Evolutionary conservation across 1,139 yeast species (phyloP).

Genomic region (Meyerozyma elateridarum): DNA sequence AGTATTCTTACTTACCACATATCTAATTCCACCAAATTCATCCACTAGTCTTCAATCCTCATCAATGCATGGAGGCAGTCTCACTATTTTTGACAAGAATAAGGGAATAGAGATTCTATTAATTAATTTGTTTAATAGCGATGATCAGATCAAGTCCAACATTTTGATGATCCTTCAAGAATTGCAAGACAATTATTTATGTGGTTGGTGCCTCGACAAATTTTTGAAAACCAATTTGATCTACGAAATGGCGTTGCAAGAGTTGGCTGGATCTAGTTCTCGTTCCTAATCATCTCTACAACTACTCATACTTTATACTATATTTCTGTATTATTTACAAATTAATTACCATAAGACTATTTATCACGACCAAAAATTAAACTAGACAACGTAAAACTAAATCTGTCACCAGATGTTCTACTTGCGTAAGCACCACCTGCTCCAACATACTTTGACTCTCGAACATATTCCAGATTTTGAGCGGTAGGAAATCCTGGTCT

Average conservation of each 20-base stretch:
- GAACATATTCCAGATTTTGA: constrained; percentile 11
- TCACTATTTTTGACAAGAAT: constrained; percentile 44
- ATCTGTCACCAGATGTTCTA: constrained; percentile 39
- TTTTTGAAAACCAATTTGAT: constrained; percentile 36
- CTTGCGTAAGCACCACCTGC: constrained; percentile 57
- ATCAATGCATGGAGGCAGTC: constrained; percentile 37
- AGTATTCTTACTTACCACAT: constrained; percentile 36
- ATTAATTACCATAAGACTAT: neutral
- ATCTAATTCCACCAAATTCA: constrained; percentile 42
- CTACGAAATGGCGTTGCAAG: constrained; percentile 41
- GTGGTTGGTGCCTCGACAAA: constrained; percentile 44
- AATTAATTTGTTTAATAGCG: constrained; percentile 46
- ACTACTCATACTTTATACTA: too few species aligned
- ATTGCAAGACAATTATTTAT: constrained; percentile 39
- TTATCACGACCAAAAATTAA: neutral
- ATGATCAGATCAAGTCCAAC: constrained; percentile 39
- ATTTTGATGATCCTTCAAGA: constrained; percentile 43
- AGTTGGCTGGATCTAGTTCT: too few species aligned
- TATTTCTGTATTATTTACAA: too few species aligned
- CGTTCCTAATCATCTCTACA: too few species aligned
- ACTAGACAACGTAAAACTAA: constrained; percentile 1
- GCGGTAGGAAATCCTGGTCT: constrained; percentile 34
- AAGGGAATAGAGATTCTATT: constrained; percentile 42
- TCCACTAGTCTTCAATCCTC: constrained; percentile 38
- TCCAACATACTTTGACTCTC: constrained; percentile 65